These are phyloP conservation scores for Plasmodium malariae DNA, from an alignment of 169 alveolate genomes.

Conservation along the genomic window DNA sequence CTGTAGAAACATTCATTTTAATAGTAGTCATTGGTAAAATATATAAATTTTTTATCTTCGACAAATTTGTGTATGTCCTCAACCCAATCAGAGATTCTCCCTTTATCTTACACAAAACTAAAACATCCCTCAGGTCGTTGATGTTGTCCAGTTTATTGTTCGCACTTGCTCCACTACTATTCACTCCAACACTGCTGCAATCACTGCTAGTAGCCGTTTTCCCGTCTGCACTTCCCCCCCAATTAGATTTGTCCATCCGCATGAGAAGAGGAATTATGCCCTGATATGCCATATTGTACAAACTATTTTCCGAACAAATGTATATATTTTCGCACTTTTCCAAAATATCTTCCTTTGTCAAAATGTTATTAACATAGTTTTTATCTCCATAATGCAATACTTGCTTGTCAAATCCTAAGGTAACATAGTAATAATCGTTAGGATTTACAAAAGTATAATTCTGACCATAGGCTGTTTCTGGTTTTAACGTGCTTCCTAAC, in stretches of 20 bases:
- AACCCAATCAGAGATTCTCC: slow-evolving; percentile 96
- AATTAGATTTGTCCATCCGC: background rate
- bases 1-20: slow-evolving; percentile 97
- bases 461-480: slow-evolving; percentile 99
- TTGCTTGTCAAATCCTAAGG: slow-evolving; percentile 85
- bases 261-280: slow-evolving; percentile 83
- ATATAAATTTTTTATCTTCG: slow-evolving; percentile 93
- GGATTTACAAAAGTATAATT: slow-evolving; percentile 98
- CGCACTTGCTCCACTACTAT: background rate
- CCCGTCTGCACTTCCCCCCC: background rate
- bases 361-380: slow-evolving; percentile 81
- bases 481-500: slow-evolving; percentile 98
- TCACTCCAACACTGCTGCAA: slow-evolving; percentile 17
- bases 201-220: background rate
- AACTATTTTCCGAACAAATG: slow-evolving; percentile 81
- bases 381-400: slow-evolving; percentile 78
- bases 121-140: slow-evolving; percentile 51
- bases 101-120: slow-evolving; percentile 79
- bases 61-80: slow-evolving; percentile 94
- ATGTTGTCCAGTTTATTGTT: background rate
- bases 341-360: slow-evolving; percentile 77
- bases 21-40: slow-evolving; percentile 98
- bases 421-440: slow-evolving; percentile 92
- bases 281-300: slow-evolving; percentile 96
- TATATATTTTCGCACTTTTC: slow-evolving; percentile 79